Base-by-base conservation (phyloP, 2,329 filamentous ascomycete species). In the Talaromyces amestolkiae region DNA sequence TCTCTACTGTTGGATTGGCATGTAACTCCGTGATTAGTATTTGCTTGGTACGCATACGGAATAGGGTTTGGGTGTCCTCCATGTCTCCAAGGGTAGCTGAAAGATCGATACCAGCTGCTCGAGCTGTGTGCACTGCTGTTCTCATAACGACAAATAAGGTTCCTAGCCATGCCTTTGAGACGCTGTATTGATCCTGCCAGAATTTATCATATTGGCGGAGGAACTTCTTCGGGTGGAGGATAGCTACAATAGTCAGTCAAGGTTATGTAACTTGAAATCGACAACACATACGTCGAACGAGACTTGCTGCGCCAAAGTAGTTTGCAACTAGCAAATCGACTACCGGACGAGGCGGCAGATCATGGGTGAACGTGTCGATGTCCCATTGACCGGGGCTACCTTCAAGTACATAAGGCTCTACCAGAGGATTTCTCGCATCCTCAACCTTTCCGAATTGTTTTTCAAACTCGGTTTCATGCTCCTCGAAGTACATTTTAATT, bases 71-170 rank as follows among this genome's bases (percentile, higher is more conserved):
- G 54, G 73, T 68, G 64, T 75, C 73, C 47, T 73, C 78, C 51
- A 82, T 81, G 69, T 82, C 82, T n/a, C 82, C 83, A 37, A 79
- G 77, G 69, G 84, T 86, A 69, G 86, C 84, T 15, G 83, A 82
- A 5, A 85, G 84, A 71, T 86, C 85, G 64, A 86, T 84, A 5
- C 82, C 83, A 54, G 84, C 83, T 68, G 82, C 76, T 59, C 82
- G 78, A 65, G 86, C 87, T 11, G 84, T 86, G 66, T 86, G 80
- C 66, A 86, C 75, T 3, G 85, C 84, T 56, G 87, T 77, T 66
- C 84, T 82, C 82, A 87, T 83, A 79, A 87, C 85, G 4, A 84
- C 80, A 70, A 82, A 87, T 84, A 41, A 87, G 73, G 56, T 17
- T 17, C 64, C 64, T 9, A 66, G 24, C 85, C 85, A 87, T 22